These are phyloP conservation scores for Fusarium proliferatum DNA, from an alignment of 2,329 filamentous ascomycete genomes.

Conservation along the genomic window DNA sequence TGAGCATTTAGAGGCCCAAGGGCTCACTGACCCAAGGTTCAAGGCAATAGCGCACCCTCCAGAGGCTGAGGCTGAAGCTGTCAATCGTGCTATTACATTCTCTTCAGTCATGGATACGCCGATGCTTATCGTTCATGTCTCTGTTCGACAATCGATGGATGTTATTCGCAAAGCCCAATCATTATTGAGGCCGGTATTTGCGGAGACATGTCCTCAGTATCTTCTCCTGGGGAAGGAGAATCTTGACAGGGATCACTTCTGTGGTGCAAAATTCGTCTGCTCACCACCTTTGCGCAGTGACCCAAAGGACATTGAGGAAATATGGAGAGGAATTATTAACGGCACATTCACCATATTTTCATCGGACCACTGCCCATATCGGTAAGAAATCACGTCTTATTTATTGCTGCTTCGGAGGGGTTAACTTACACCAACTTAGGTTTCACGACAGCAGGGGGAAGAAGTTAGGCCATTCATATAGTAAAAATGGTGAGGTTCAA, in stretches of 20 bases:
- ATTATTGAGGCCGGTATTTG: not conserved
- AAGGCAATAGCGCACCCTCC: not conserved
- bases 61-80: not conserved
- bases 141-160: not conserved
- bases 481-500: not conserved
- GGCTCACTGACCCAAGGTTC: not conserved
- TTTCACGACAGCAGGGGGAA: not conserved
- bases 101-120: not conserved
- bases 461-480: not conserved
- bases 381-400: not conserved
- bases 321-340: not conserved
- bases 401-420: fast-evolving
- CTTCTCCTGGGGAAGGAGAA: not conserved
- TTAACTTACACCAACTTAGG: not conserved
- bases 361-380: not conserved
- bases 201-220: not conserved
- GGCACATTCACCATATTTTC: not conserved
- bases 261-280: not conserved
- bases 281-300: not conserved
- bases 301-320: not conserved
- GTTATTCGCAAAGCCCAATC: not conserved
- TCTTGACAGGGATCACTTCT: not conserved
- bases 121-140: not conserved
- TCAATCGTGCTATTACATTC: not conserved
- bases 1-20: not conserved